A percentile compares a stretch with the other conserved stretches of the same genome.
Evolutionary conservation across 768 basidiomycete species (phyloP).

Genomic region (Pilatotrama ljubarskyi): DNA sequence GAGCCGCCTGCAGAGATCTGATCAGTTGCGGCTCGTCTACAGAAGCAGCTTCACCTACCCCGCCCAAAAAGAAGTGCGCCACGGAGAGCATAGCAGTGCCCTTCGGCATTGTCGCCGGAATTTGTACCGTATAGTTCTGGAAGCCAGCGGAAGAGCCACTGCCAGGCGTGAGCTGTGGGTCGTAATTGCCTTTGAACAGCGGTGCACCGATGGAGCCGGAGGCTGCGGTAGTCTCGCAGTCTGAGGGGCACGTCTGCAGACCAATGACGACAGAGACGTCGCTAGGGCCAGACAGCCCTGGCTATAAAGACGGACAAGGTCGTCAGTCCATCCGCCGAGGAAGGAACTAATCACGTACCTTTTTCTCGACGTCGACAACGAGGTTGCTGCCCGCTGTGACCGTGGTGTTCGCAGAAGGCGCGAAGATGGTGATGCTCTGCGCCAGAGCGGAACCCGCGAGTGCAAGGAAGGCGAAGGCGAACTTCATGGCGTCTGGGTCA

Average conservation of each 20-base stretch:
- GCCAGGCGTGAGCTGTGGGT: not conserved
- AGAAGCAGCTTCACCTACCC: constrained; percentile 10
- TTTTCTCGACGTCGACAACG: not conserved
- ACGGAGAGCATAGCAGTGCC: constrained; percentile 16
- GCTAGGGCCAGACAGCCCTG: not conserved
- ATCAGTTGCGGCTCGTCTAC: not conserved
- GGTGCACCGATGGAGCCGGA: not conserved
- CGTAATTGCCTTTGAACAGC: not conserved
- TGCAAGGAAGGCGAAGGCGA: not conserved
- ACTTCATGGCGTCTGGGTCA: constrained; percentile 3
- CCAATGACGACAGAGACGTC: constrained; percentile 7
- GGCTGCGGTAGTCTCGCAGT: not conserved
- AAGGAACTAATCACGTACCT: not conserved
- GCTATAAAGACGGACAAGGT: not conserved
- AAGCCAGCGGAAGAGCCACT: not conserved
- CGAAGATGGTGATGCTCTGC: constrained; percentile 1
- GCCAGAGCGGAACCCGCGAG: constrained; percentile 4
- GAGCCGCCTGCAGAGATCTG: not conserved
- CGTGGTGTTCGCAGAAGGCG: not conserved
- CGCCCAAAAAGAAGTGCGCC: constrained; percentile 22
- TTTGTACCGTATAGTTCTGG: constrained; percentile 30
- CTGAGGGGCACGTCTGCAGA: not conserved
- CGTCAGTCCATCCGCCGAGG: not conserved
- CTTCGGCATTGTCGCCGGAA: constrained; percentile 18
- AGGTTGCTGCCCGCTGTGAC: not conserved